phyloP scores from a whole-genome alignment of 441 rosid species.

The Bruguiera hainesii region DNA sequence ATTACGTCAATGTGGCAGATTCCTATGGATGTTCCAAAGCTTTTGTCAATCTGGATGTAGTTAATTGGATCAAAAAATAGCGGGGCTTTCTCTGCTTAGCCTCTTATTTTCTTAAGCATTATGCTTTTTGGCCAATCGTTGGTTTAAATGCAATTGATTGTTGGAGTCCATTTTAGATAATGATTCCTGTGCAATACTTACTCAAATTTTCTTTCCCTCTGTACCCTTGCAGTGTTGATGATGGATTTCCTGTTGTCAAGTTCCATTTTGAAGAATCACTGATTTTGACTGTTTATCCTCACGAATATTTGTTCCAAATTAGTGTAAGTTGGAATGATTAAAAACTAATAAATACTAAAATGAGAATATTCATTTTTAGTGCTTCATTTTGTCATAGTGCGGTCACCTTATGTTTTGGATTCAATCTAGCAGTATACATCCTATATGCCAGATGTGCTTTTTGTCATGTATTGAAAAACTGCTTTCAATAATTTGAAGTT shows the following conservation, averaged over 20 bases:
- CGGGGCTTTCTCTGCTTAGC: neutral
- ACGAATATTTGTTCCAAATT: constrained; percentile 68
- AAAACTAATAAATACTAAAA: neutral
- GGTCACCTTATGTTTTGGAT: neutral
- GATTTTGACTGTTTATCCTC: constrained; percentile 60
- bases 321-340: constrained; percentile 43
- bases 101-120: neutral
- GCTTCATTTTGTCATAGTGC: neutral
- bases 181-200: neutral
- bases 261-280: constrained; percentile 66
- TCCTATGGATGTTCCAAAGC: no score
- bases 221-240: constrained; percentile 61
- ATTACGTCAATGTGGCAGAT: no score
- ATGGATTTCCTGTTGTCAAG: constrained; percentile 69
- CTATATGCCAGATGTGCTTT: neutral
- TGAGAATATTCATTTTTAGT: constrained; percentile 2
- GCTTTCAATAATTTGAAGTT: no score
- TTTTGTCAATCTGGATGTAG: neutral
- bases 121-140: neutral
- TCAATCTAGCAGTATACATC: neutral
- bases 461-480: no score
- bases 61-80: neutral
- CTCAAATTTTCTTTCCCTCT: constrained; percentile 11
- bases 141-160: constrained; percentile 7
- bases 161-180: neutral